Percentiles rank a stretch among this genome's conserved stretches.
Evolutionary conservation across 225 moss, liverwort and hornwort species (phyloP).

Genomic region (Lunularia cruciata): DNA sequence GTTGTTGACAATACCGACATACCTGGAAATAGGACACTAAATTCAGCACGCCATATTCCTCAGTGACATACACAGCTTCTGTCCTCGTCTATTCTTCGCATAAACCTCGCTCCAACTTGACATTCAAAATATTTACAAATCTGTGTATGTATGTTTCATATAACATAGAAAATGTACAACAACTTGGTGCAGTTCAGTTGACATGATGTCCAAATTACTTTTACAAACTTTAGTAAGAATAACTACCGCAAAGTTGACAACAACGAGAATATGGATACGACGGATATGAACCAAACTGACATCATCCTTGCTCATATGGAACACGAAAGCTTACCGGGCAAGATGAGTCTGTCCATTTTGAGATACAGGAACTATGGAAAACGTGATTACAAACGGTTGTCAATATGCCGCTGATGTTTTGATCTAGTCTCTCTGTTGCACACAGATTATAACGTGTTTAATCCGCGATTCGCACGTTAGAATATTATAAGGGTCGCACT

Average conservation of each 20-base stretch:
- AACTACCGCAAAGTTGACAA: too few species aligned
- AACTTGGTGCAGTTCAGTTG: too few species aligned
- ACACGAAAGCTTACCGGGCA: constrained; percentile 61
- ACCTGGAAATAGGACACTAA: constrained; percentile 44
- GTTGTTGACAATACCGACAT: constrained; percentile 96
- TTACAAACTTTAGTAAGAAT: too few species aligned
- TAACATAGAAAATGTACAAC: too few species aligned
- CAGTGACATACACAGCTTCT: background rate
- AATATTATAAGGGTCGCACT: background rate
- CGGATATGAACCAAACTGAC: background rate
- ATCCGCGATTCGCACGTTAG: background rate
- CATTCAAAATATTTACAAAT: too few species aligned
- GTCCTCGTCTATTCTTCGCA: background rate
- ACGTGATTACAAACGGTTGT: constrained; percentile 98
- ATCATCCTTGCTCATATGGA: background rate
- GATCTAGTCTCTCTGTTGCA: constrained; percentile 99
- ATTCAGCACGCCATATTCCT: background rate
- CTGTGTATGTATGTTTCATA: too few species aligned
- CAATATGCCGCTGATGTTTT: constrained; percentile 93
- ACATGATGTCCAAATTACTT: too few species aligned
- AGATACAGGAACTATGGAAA: constrained; percentile 95
- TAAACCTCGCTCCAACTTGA: background rate
- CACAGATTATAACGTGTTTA: too few species aligned
- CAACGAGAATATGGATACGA: background rate
- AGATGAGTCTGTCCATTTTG: constrained; percentile 98